Conservation (phyloP, 2,329 filamentous ascomycete species). For the Fusarium sp. region DNA sequence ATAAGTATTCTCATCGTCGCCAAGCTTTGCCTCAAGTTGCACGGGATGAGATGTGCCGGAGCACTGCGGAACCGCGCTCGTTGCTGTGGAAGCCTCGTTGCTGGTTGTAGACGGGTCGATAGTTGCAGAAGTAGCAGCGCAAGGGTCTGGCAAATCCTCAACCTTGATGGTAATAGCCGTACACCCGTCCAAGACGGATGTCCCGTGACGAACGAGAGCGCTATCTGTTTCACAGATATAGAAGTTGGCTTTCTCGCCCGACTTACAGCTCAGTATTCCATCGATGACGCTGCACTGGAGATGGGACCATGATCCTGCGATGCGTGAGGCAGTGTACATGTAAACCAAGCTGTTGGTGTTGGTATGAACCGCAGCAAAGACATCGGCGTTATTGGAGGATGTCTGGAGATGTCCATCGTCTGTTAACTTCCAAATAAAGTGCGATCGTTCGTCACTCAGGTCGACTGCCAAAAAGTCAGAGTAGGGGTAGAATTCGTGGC, state of each 20-base stretch:
- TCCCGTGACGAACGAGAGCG: neutral
- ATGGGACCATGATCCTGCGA: conserved; percentile 8
- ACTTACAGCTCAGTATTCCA: neutral
- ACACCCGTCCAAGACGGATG: neutral
- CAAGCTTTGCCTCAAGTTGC: too few relatives aligned
- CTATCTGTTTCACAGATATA: neutral
- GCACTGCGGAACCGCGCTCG: too few relatives aligned
- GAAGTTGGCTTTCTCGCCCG: conserved; percentile 3
- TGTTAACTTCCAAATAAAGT: neutral
- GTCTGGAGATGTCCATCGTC: conserved; percentile 1
- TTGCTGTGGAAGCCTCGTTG: neutral
- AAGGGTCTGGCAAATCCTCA: conserved; percentile 4
- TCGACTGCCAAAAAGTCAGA: neutral
- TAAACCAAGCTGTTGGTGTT: conserved; percentile 19
- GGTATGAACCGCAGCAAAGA: conserved; percentile 7
- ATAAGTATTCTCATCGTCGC: too few relatives aligned
- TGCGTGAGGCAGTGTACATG: conserved; percentile 4
- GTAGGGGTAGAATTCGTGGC: neutral
- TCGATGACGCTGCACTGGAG: neutral
- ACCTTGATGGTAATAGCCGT: neutral
- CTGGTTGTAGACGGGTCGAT: neutral
- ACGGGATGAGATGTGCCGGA: too few relatives aligned
- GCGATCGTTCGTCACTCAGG: neutral
- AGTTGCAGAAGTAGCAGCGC: neutral
- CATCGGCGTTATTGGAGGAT: neutral